Conservation (phyloP, 2,329 filamentous ascomycete genomes). For the Penicillium sp. region DNA sequence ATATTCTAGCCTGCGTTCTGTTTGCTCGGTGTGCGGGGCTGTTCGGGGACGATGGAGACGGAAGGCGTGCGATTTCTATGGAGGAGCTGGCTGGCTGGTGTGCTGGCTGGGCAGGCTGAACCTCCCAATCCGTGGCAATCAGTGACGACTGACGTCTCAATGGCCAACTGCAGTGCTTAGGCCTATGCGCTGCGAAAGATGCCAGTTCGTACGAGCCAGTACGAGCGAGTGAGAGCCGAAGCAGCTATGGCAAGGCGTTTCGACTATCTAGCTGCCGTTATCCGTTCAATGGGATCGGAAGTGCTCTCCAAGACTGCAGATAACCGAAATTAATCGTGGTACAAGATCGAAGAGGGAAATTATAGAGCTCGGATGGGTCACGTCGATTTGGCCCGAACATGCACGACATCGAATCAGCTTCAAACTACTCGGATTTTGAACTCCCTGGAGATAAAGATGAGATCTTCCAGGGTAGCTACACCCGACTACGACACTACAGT, state of each 20-base stretch:
- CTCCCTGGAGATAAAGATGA: not conserved
- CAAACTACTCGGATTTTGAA: not conserved
- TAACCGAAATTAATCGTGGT: not conserved
- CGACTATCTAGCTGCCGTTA: not conserved
- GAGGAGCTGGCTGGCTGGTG: conserved; percentile 74
- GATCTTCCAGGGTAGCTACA: not conserved
- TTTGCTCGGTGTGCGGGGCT: conserved; percentile 62
- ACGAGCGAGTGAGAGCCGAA: not conserved
- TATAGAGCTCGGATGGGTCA: not conserved
- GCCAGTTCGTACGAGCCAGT: not conserved
- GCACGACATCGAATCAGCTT: not conserved
- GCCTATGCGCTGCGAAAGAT: not conserved
- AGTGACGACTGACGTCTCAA: not conserved
- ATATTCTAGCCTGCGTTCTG: conserved; percentile 79
- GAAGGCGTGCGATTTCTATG: conserved; percentile 50
- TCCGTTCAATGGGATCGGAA: not conserved
- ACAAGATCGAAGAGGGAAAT: not conserved
- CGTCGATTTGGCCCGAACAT: not conserved
- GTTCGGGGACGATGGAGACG: conserved; percentile 58
- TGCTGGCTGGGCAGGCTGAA: conserved; percentile 45
- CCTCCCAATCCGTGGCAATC: not conserved
- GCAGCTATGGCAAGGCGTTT: not conserved
- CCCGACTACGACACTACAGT: not conserved
- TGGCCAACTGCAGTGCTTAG: not conserved
- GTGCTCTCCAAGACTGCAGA: not conserved